These are phyloP conservation scores for Starmera dryadoides DNA, from an alignment of 805 yeast genomes.

Conservation along the genomic window DNA sequence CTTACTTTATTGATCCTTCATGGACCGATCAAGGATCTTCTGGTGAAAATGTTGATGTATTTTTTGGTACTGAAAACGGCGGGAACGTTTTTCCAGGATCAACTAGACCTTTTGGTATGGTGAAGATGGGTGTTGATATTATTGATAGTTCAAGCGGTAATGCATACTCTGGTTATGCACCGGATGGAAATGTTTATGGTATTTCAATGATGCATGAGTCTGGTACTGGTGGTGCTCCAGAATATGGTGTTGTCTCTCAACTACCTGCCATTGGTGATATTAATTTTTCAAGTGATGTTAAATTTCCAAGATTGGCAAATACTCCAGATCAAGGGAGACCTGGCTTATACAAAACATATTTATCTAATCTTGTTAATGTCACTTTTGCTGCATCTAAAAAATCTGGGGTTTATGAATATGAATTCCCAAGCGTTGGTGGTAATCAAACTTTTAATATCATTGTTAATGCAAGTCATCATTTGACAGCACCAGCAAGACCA, in stretches of 20 bases:
- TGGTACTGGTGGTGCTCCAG: constrained; percentile 34
- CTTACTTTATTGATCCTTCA: neutral
- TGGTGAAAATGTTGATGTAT: constrained; percentile 22
- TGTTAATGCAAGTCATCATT: constrained; percentile 24
- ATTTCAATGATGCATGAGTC: constrained; percentile 31
- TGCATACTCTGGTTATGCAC: constrained; percentile 28
- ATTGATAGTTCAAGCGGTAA: constrained; percentile 18
- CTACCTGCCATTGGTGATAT: constrained; percentile 19
- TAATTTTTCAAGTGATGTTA: constrained; percentile 1
- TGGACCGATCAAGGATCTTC: neutral
- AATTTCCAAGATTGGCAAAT: constrained; percentile 1
- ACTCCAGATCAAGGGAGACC: constrained; percentile 17
- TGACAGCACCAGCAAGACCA: constrained; percentile 21
- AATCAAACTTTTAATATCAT: constrained; percentile 12
- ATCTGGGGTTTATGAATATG: constrained; percentile 22
- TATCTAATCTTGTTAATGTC: constrained; percentile 16
- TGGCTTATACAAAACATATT: constrained; percentile 21
- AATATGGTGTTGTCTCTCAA: constrained; percentile 27
- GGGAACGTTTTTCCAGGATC: constrained; percentile 32
- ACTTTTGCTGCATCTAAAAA: constrained; percentile 23
- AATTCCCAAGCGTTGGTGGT: constrained; percentile 14
- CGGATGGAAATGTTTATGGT: constrained; percentile 24
- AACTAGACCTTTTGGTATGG: constrained; percentile 30
- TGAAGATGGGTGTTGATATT: constrained; percentile 28
- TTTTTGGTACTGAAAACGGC: constrained; percentile 27